Percentiles rank a stretch among this genome's conserved stretches.
phyloP scores from a whole-genome alignment of 2,329 filamentous ascomycete genomes.

The Aspergillus vadensis region DNA sequence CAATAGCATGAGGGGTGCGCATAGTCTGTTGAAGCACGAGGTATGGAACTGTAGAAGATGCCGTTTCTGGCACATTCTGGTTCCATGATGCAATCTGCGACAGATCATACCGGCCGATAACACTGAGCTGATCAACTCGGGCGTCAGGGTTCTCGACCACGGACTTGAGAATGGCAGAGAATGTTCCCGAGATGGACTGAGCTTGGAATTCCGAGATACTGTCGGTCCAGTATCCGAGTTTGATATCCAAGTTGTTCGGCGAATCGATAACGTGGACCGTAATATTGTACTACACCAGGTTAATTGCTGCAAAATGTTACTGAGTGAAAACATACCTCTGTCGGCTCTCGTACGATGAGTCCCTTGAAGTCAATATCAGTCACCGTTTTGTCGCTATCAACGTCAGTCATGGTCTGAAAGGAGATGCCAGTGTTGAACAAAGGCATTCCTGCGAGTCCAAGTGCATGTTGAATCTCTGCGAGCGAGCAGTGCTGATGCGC shows the following conservation, averaged over 20 bases:
- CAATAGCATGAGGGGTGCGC: background rate
- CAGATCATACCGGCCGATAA: background rate
- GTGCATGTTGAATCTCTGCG: constrained; percentile 1
- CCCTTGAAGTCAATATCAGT: background rate
- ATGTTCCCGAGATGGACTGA: background rate
- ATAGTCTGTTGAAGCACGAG: background rate
- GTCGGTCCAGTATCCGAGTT: constrained; percentile 1
- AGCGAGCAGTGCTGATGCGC: constrained; percentile 5
- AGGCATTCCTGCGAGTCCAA: background rate
- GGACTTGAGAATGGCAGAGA: background rate
- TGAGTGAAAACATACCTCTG: background rate
- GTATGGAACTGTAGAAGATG: background rate
- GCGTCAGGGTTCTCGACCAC: background rate
- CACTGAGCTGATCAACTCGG: background rate
- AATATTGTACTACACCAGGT: constrained; percentile 1
- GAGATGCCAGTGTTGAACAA: constrained; percentile 8
- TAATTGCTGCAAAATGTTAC: background rate
- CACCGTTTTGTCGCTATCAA: background rate
- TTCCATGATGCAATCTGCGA: constrained; percentile 1
- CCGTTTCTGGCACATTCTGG: background rate
- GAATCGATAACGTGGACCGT: background rate
- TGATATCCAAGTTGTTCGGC: background rate
- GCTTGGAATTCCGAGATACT: background rate
- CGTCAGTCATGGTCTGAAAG: background rate
- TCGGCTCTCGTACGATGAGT: background rate